Evolutionary conservation across 345 rosid genomes (phyloP).

Genomic region (Passiflora organensis): DNA sequence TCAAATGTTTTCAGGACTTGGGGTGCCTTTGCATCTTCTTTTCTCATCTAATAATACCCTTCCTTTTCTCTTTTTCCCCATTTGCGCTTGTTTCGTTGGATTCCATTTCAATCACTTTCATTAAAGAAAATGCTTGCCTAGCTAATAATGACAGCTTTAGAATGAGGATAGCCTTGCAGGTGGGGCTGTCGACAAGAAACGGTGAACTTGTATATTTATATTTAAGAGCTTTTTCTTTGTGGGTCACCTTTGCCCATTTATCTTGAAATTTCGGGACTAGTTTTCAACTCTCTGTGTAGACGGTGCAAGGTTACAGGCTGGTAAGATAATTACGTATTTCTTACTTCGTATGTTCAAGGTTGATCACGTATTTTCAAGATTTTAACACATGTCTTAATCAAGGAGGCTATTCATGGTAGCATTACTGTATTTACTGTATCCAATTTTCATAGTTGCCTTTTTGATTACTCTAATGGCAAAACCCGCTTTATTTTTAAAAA

Average conservation of each 20-base stretch:
- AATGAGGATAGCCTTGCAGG: background rate
- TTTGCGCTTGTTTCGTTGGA: constrained; percentile 37
- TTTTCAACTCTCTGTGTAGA: too few species aligned
- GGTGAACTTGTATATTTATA: constrained; percentile 1
- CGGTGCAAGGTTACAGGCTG: too few species aligned
- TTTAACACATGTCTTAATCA: too few species aligned
- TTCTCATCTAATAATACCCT: background rate
- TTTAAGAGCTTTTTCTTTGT: constrained; percentile 5
- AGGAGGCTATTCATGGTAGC: too few species aligned
- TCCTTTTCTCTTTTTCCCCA: background rate
- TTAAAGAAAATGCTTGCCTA: constrained; percentile 23
- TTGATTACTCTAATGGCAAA: too few species aligned
- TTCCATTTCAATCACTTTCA: constrained; percentile 58
- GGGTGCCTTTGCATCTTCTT: constrained; percentile 10
- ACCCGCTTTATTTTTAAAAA: too few species aligned
- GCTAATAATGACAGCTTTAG: constrained; percentile 25
- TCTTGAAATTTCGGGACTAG: constrained; percentile 15
- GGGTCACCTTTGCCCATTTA: constrained; percentile 24
- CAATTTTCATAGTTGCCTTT: too few species aligned
- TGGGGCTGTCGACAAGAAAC: constrained; percentile 14
- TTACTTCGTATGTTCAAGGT: too few species aligned
- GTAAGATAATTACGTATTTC: too few species aligned
- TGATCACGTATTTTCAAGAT: too few species aligned
- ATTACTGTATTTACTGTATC: too few species aligned
- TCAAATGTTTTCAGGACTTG: constrained; percentile 1